Percentiles rank a stretch among this genome's conserved stretches.
Conservation (phyloP, 2,329 filamentous ascomycete genomes). For the Ophiostoma piceae region DNA sequence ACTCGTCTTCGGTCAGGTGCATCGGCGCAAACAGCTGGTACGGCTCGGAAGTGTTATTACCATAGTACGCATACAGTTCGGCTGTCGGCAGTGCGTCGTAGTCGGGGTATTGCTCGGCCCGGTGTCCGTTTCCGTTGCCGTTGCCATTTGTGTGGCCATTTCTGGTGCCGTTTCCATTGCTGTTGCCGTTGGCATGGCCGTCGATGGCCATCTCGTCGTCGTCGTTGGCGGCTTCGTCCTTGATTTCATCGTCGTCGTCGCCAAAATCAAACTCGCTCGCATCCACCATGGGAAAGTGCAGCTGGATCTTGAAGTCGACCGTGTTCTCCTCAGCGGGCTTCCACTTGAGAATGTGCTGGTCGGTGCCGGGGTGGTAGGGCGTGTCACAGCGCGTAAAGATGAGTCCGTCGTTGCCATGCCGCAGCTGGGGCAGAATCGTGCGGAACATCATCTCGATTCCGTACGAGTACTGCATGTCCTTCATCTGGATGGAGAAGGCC, state of each 20-base stretch:
- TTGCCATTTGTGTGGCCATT: neutral
- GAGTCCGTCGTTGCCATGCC: constrained; percentile 91
- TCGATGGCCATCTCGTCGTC: constrained; percentile 35
- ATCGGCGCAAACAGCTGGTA: constrained; percentile 66
- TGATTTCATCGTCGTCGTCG: constrained; percentile 41
- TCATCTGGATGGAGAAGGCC: constrained; percentile 79
- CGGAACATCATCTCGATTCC: constrained; percentile 89
- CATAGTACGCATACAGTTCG: constrained; percentile 65
- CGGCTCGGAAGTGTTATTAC: constrained; percentile 43
- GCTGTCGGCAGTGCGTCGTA: constrained; percentile 73
- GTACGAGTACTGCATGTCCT: constrained; percentile 84
- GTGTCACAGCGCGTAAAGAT: constrained; percentile 95
- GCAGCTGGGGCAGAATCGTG: constrained; percentile 73
- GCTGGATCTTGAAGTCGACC: constrained; percentile 77
- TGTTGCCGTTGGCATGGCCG: neutral
- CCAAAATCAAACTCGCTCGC: constrained; percentile 62
- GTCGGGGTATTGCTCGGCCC: constrained; percentile 56
- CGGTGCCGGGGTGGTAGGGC: constrained; percentile 83
- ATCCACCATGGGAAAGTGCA: constrained; percentile 64
- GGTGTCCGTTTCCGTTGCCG: neutral
- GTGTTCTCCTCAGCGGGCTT: constrained; percentile 95
- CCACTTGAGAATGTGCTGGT: constrained; percentile 94
- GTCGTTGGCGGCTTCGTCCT: constrained; percentile 63
- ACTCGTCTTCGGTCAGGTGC: constrained; percentile 68
- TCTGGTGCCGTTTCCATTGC: neutral